Conservation (phyloP, 2,329 filamentous ascomycete genomes). For the Alternaria sp. region DNA sequence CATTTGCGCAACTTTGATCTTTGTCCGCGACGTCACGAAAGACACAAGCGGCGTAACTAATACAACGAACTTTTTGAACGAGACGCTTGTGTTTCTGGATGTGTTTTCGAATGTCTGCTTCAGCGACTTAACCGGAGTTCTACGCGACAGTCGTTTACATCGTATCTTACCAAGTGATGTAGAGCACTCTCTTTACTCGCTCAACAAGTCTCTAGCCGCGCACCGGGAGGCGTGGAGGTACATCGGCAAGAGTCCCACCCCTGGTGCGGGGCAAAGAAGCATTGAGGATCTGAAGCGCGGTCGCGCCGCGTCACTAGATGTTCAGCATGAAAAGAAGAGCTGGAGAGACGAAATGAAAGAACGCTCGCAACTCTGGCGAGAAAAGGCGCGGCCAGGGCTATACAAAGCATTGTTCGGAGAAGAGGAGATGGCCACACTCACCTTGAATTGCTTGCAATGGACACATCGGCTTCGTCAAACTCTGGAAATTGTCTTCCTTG, state of each 20-base stretch:
- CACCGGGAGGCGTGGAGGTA: conserved; percentile 21
- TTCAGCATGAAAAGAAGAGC: conserved; percentile 1
- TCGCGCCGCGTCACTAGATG: conserved; percentile 1
- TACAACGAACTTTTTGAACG: conserved; percentile 4
- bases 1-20: conserved; percentile 19
- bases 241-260: background rate
- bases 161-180: conserved; percentile 10
- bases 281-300: conserved; percentile 1
- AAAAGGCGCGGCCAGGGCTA: conserved; percentile 9
- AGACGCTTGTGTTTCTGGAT: conserved; percentile 18
- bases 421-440: conserved; percentile 14
- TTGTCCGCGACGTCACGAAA: conserved; percentile 21
- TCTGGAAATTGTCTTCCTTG: conserved; percentile 15
- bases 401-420: conserved; percentile 11
- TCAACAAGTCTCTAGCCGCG: conserved; percentile 19
- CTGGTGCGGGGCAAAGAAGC: background rate
- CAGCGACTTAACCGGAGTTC: conserved; percentile 10
- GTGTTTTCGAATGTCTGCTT: conserved; percentile 21
- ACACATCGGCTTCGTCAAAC: conserved; percentile 16
- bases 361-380: conserved; percentile 14
- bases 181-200: conserved; percentile 11
- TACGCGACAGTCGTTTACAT: conserved; percentile 16
- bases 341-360: conserved; percentile 20
- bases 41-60: background rate
- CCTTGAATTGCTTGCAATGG: conserved; percentile 6